Evolutionary conservation across 352 stramenopile species (phyloP), one percentile per base, ranked within the genome.

Genomic region (Peronospora farinosa): DNA sequence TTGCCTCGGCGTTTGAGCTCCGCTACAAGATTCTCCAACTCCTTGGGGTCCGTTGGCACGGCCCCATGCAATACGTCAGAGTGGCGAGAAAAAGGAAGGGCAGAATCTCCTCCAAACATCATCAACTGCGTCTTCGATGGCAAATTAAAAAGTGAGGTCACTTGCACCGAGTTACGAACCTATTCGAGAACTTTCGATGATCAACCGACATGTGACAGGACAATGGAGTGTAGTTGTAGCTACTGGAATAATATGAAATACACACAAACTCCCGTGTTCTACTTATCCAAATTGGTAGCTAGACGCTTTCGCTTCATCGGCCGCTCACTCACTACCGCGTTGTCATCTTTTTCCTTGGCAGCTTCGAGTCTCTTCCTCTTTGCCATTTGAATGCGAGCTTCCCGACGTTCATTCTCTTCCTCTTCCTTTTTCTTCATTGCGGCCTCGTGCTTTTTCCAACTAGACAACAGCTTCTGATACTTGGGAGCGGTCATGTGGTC

Each of bases 1-100:
- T 96, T 96, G 43, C 86, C 86, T 8, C 86, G 78, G 12, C 80
- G 74, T 69, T 95, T 96, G 45, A 96, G 67, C 68, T 96, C 86
- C 12, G 85, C 74, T 23, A 95, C 78, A 32, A 96, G 74, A 7
- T 68, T 67, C 47, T 74, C 45, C 41, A 89, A 51, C 36, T 69
- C 79, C 41, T 70, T 72, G 8, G 53, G 47, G 48, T 78, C 72
- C 9, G 57, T 60, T 11, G 82, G 79, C 19, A 69, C 47, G 35
- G 72, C 37, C 5, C 63, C 75, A 27, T 86, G 68, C 40, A 92
- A 69, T 52, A 92, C 82, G 50, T 92, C 82, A 57, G 82, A 86
- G 66, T 92, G 82, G 35, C 79, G 75, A 37, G 71, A 75, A 64
- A 90, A 90, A 7, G 82, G 81, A 28, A 92, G 64, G 36, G 84